phyloP scores from a whole-genome alignment of 176 grass and related monocot species.

The Triticum urartu region DNA sequence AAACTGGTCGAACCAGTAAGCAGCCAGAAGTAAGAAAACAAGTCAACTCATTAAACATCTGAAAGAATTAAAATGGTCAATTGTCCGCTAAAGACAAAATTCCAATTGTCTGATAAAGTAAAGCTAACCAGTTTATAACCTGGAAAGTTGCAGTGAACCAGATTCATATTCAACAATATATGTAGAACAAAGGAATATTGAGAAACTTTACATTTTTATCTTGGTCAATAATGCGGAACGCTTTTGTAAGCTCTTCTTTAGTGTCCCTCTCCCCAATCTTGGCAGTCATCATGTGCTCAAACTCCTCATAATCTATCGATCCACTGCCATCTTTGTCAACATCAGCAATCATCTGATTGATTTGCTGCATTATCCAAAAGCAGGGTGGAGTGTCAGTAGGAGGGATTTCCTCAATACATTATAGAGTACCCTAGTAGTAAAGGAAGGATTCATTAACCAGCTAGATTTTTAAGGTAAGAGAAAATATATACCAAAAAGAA shows the following conservation, averaged over 20 bases:
- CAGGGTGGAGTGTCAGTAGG: not conserved
- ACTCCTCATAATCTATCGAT: conserved; percentile 92
- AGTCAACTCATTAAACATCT: not conserved
- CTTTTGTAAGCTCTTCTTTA: conserved; percentile 87
- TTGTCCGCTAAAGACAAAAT: not conserved
- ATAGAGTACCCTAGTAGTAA: not conserved
- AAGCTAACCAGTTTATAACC: not conserved
- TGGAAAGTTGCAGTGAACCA: not conserved
- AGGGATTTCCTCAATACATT: not conserved
- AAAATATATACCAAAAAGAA: not conserved
- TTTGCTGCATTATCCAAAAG: conserved; percentile 68
- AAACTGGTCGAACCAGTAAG: not conserved
- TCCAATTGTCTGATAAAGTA: not conserved
- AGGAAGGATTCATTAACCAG: not conserved
- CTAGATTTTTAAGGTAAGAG: not conserved
- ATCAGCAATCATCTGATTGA: conserved; percentile 94
- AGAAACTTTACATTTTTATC: conserved; percentile 74
- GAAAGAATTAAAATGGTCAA: not conserved
- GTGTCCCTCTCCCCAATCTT: conserved; percentile 95
- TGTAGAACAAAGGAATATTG: not conserved
- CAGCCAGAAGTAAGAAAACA: not conserved
- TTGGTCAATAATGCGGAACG: conserved; percentile 83
- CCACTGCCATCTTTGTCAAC: conserved; percentile 95
- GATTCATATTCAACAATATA: not conserved
- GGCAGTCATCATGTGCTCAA: conserved; percentile 92